Percentiles rank a stretch among this genome's conserved stretches.
Conservation (phyloP, 495 filamentous ascomycete species). For the Penicillium dipodomyicola region DNA sequence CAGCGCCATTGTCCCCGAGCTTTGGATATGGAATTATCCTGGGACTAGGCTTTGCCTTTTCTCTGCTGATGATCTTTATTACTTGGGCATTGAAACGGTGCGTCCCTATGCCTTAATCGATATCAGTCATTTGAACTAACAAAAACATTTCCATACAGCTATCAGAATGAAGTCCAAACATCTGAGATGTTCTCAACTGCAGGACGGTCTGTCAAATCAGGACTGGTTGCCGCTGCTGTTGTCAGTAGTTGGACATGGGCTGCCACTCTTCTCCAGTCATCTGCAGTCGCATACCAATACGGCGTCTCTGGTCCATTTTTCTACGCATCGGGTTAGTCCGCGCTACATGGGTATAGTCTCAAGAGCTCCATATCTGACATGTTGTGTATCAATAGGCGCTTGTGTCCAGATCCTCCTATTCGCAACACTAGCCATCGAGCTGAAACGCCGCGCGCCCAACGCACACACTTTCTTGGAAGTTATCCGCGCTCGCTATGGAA, state of each 20-base stretch:
- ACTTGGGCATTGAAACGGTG: conserved; percentile 74
- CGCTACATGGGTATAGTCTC: neutral
- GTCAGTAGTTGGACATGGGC: conserved; percentile 94
- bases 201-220: conserved; percentile 89
- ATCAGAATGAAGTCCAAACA: conserved; percentile 92
- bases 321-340: conserved; percentile 60
- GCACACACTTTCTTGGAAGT: conserved; percentile 86
- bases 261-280: conserved; percentile 64
- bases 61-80: conserved; percentile 75
- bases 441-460: conserved; percentile 84
- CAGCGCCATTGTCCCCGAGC: conserved; percentile 62
- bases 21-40: conserved; percentile 85
- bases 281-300: conserved; percentile 86
- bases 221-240: conserved; percentile 91
- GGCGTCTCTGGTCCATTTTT: conserved; percentile 92
- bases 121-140: neutral
- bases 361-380: neutral
- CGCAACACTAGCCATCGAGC: conserved; percentile 88
- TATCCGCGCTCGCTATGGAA: conserved; percentile 60
- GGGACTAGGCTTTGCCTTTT: conserved; percentile 72
- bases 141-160: conserved; percentile 42
- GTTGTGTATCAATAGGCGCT: conserved; percentile 36
- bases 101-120: neutral
- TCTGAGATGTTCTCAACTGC: conserved; percentile 98
- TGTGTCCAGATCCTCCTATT: conserved; percentile 75